Evolutionary conservation across 2,329 filamentous ascomycete species (phyloP).

Genomic region (Aspergillus ibericus): DNA sequence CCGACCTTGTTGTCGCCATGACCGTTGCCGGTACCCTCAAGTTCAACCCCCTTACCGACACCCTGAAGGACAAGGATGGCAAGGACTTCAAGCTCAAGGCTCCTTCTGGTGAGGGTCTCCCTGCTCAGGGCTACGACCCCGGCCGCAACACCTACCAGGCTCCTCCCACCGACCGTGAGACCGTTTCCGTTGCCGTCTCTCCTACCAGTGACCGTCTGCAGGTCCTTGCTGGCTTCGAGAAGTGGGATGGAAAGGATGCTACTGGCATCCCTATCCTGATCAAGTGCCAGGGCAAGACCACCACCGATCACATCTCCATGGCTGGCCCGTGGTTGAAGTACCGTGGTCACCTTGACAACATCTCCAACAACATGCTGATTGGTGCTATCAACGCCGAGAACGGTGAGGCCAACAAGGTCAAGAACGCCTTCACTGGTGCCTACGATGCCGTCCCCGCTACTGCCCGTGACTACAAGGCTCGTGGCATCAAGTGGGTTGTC

Average conservation of each 20-base stretch:
- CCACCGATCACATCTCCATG: constrained; percentile 97
- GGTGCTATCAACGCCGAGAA: constrained; percentile 96
- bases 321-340: constrained; percentile 98
- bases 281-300: constrained; percentile 95
- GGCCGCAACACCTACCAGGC: constrained; percentile 95
- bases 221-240: constrained; percentile 77
- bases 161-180: constrained; percentile 74
- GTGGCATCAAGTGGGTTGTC: constrained; percentile 95
- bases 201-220: constrained; percentile 93
- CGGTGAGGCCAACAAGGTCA: constrained; percentile 95
- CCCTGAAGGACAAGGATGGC: constrained; percentile 89
- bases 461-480: constrained; percentile 97
- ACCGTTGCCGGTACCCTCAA: constrained; percentile 78
- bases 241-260: constrained; percentile 93
- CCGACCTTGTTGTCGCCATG: constrained; percentile 84
- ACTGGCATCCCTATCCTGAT: constrained; percentile 84
- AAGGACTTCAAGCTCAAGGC: constrained; percentile 88
- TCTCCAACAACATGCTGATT: constrained; percentile 99
- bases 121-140: constrained; percentile 79
- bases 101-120: constrained; percentile 80
- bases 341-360: constrained; percentile 98
- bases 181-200: constrained; percentile 77
- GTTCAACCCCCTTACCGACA: constrained; percentile 95
- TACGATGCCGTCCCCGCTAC: constrained; percentile 88
- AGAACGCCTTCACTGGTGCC: constrained; percentile 82